A percentile compares a stretch with the other conserved stretches of the same genome.
phyloP scores from a whole-genome alignment of 108 stramenopile genomes.

The Nitzschia putrida region DNA sequence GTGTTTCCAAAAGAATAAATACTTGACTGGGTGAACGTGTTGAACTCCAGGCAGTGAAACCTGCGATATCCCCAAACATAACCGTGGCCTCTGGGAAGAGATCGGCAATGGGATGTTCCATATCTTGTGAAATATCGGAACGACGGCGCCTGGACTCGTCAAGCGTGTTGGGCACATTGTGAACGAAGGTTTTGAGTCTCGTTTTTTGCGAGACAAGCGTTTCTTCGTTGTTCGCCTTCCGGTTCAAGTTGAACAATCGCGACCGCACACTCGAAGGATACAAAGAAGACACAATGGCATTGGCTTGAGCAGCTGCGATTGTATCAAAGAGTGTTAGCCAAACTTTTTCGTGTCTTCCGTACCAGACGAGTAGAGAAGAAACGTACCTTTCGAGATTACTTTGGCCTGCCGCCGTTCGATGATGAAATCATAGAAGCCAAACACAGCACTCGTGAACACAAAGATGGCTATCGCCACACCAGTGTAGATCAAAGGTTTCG shows the following conservation, averaged over 20 bases:
- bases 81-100: no score
- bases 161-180: neutral
- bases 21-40: neutral
- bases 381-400: constrained; percentile 15
- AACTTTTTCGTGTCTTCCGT: no score
- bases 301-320: constrained; percentile 22
- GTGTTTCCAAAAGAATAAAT: neutral
- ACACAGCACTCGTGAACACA: constrained; percentile 18
- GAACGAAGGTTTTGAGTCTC: neutral
- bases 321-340: no score
- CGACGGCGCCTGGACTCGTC: no score
- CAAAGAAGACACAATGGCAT: constrained; percentile 49
- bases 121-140: no score
- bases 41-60: constrained; percentile 1
- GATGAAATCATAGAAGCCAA: constrained; percentile 29
- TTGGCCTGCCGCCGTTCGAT: constrained; percentile 36
- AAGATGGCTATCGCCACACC: constrained; percentile 4
- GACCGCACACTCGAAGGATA: constrained; percentile 55
- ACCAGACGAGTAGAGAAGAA: no score
- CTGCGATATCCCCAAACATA: neutral
- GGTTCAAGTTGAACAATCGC: constrained; percentile 23
- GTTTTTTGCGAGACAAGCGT: neutral
- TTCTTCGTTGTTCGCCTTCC: neutral
- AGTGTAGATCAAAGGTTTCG: neutral
- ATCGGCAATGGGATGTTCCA: no score